Base-by-base conservation (phyloP, 1,139 yeast genomes). In the Taphrina wiesneri region DNA sequence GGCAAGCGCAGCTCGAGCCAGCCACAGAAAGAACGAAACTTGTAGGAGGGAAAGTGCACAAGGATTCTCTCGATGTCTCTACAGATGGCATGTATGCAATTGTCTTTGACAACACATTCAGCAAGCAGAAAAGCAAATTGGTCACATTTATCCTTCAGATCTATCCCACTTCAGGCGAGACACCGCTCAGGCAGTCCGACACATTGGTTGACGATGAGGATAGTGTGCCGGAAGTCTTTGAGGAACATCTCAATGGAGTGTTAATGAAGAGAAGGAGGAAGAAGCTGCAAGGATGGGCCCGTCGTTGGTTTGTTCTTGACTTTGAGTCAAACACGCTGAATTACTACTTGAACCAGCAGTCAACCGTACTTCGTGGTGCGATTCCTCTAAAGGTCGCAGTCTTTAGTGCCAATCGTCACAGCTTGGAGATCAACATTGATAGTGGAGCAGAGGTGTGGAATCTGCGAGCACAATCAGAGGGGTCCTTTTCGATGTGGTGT, bases 371-470 rank as follows among this genome's bases (percentile, higher is more conserved):
- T 68, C 82, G 98, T 67, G 99, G 99, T 64, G 93, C 90, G 73
- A 91, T 93, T 90, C 96, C 96, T 23, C 85, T 93, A 56, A 85
- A 83, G 64, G 82, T 88, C 57, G 86, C 96, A 9, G 89, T 88
- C 28, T 85, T 93, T 2, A 85, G 95, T 67, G 97, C 96, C 1
- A 86, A 87, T 72, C 81, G 85, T 34, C 83, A 83, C 65, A 83
- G 84, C 30, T 78, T 85, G 63, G 88, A 88, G 72, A 85, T 93
- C 59, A 86, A 88, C 64, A 83, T 93, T 70, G 98, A 93, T 75
- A 90, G 97, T 0, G 99, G 99, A 1, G 87, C 93, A 86, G 99
- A 93, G 75, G 86, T 90, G 17, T 93, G 99, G 99, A 86, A 85
- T 60, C 79, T 93, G 70, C 88, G 88, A 72, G 90, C 97, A 0